phyloP scores from a whole-genome alignment of 163 green algal genomes.

The Scenedesmus sp. region DNA sequence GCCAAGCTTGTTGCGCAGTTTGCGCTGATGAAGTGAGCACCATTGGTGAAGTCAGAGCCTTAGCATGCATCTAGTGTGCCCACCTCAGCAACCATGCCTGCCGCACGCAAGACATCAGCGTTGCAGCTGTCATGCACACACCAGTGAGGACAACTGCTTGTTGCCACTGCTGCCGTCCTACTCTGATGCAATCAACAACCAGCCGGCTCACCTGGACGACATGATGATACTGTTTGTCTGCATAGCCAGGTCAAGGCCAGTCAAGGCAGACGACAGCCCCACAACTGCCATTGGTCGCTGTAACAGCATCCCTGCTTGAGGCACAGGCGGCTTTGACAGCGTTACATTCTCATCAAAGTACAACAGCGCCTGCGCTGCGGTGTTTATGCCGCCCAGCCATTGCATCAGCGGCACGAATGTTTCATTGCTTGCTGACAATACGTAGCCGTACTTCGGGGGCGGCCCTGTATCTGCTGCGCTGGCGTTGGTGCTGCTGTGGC shows the following conservation, averaged over 20 bases:
- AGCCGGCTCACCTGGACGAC: neutral
- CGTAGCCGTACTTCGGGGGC: constrained; percentile 30
- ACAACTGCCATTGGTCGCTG: constrained; percentile 34
- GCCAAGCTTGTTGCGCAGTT: neutral
- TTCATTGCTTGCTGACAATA: constrained; percentile 29
- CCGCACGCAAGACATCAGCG: too few species aligned
- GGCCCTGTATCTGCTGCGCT: neutral
- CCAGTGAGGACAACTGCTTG: neutral
- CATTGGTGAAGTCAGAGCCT: neutral
- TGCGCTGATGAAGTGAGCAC: neutral
- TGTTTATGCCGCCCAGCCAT: neutral
- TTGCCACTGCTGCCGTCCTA: too few species aligned
- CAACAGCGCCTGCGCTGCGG: constrained; percentile 1
- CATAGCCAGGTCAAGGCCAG: constrained; percentile 41
- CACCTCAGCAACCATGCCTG: too few species aligned
- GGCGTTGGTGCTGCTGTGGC: neutral
- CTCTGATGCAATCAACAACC: too few species aligned
- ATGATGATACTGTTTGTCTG: neutral
- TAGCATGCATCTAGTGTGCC: too few species aligned
- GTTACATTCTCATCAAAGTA: constrained; percentile 44
- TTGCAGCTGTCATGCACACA: neutral
- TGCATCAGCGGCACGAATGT: constrained; percentile 26
- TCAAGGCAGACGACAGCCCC: constrained; percentile 1
- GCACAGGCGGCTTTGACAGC: constrained; percentile 42
- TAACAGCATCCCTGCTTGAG: neutral